These are phyloP conservation scores for Lichtheimia corymbifera DNA, from an alignment of 371 early-diverging fungal genomes.

Conservation along the genomic window DNA sequence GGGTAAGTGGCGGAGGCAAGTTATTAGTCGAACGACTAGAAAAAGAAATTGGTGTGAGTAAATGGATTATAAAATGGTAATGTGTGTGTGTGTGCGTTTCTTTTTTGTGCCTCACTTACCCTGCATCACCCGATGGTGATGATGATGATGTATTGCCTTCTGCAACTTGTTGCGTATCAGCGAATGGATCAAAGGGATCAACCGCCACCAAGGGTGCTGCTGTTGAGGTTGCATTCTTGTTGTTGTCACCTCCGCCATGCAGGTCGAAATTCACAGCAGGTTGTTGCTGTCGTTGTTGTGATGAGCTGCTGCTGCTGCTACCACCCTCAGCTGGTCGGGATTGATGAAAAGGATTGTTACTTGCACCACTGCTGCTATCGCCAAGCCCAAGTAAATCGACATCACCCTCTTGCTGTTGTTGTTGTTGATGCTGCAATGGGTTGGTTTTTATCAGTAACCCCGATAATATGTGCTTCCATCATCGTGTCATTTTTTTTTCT, in stretches of 20 bases:
- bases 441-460: not conserved
- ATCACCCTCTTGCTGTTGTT: not conserved
- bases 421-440: not conserved
- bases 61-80: not conserved
- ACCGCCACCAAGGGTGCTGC: conserved; percentile 5
- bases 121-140: conserved; percentile 23
- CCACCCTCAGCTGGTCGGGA: too few species aligned
- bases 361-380: conserved; percentile 4
- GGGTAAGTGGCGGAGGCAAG: conserved; percentile 44
- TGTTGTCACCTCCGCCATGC: too few species aligned
- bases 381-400: not conserved
- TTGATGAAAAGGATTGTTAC: too few species aligned
- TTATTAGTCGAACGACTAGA: conserved; percentile 12
- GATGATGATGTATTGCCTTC: conserved; percentile 9
- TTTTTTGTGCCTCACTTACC: conserved; percentile 24
- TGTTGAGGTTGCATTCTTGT: conserved; percentile 6
- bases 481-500: not conserved
- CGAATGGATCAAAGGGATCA: conserved; percentile 50
- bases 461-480: conserved; percentile 6
- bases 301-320: not conserved
- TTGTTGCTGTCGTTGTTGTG: not conserved
- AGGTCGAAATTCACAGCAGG: not conserved
- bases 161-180: conserved; percentile 27
- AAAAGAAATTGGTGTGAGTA: too few species aligned
- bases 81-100: not conserved